phyloP scores from a whole-genome alignment of 805 yeast species.

The Schwanniomyces occidentalis region DNA sequence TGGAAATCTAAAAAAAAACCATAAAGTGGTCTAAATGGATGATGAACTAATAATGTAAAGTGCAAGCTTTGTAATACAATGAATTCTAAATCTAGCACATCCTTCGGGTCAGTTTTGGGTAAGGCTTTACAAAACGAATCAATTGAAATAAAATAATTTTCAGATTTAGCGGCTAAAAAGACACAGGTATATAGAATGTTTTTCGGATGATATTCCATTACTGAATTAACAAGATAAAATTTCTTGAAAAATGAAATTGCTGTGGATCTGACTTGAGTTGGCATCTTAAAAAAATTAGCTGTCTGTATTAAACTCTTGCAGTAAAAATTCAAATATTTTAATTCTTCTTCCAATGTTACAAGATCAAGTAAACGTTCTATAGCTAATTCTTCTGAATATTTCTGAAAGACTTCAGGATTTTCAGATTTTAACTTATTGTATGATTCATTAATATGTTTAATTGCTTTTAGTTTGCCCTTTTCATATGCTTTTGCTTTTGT shows the following conservation, averaged over 20 bases:
- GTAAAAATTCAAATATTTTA: slow-evolving; percentile 64
- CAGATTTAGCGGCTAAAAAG: slow-evolving; percentile 90
- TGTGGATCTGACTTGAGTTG: slow-evolving; percentile 86
- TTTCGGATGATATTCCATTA: slow-evolving; percentile 87
- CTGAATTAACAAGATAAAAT: slow-evolving; percentile 78
- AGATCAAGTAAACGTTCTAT: slow-evolving; percentile 36
- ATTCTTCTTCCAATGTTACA: slow-evolving; percentile 70
- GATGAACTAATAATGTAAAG: slow-evolving; percentile 84
- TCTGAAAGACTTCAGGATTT: slow-evolving; percentile 29
- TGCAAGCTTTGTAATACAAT: slow-evolving; percentile 67
- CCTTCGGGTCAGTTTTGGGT: slow-evolving; percentile 62
- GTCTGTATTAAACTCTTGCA: slow-evolving; percentile 69
- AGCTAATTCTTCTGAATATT: slow-evolving; percentile 27
- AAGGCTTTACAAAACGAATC: slow-evolving; percentile 74
- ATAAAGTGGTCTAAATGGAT: slow-evolving; percentile 85
- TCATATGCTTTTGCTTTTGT: slow-evolving; percentile 53
- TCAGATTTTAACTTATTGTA: slow-evolving; percentile 16
- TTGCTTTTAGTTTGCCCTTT: slow-evolving; percentile 47
- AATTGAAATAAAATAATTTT: slow-evolving; percentile 85
- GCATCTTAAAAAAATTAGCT: slow-evolving; percentile 73
- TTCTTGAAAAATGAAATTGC: slow-evolving; percentile 80
- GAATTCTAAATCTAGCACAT: slow-evolving; percentile 79
- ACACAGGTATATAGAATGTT: slow-evolving; percentile 69
- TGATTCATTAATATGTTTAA: slow-evolving; percentile 27
- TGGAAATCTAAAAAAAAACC: slow-evolving; percentile 95